Evolutionary conservation across 441 rosid genomes (phyloP), one percentile per base, ranked within the genome.

Genomic region (Aquilaria agallochum): DNA sequence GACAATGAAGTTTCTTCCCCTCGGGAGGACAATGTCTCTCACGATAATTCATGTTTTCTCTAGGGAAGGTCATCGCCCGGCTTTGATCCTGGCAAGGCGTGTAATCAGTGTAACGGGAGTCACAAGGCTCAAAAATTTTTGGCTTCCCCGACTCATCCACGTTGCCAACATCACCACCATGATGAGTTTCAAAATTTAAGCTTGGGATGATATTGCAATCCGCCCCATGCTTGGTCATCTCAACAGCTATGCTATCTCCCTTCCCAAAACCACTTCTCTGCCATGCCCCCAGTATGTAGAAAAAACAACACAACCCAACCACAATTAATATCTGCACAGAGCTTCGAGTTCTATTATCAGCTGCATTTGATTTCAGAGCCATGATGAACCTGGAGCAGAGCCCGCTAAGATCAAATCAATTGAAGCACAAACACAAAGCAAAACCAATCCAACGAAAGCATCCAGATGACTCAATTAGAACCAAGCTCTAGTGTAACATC

Each of bases 181-280:
- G 99, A 59, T 92, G 99, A 30, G 96, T 89, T 75, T 95, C 98
- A 57, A 95, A 95, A 59, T 76, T 92, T 58, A 95, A 79, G 65
- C 76, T 86, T 0, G 98, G 84, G 46, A 83, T 72, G 7, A 88
- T 75, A 64, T 85, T 93, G 76, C 99, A 91, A 56, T 91, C 99
- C 3, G 87, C 85, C 44, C 88, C 88, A 58, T 76, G 88, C 64
- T 89, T 89, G 0, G 97, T 88, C 58, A 95, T 83, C 72, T 84
- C 86, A 64, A 88, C 65, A 65, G 99, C 99, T 61, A 92, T 95
- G 53, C 92, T 88, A 64, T 95, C 99, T 40, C 98, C 99, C 76
- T 95, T 95, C 45, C 99, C 99, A 32, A 92, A 95, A 2, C 99
- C 99, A 64, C 99, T 95, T 52, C 89, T 74, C 71, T 92, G 99